A percentile compares a stretch with the other conserved stretches of the same genome.
phyloP scores from a whole-genome alignment of 139 green algal species.

The Tetraselmis striata region DNA sequence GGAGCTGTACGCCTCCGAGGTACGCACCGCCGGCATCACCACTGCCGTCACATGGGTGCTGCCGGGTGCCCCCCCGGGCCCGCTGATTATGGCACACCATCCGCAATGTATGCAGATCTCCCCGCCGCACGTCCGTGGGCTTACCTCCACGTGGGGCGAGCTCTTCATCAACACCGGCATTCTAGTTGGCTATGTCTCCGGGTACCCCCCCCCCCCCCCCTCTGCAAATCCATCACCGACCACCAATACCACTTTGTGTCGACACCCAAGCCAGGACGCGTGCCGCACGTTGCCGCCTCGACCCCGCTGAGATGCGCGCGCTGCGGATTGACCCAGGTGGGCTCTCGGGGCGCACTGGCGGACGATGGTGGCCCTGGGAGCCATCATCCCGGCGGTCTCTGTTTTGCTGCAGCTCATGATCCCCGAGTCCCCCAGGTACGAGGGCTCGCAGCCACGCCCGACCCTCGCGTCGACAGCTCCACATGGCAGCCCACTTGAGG shows the following conservation, averaged over 20 bases:
- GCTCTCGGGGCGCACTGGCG: neutral
- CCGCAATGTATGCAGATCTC: too few species aligned
- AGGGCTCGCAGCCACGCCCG: too few species aligned
- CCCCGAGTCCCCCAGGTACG: neutral
- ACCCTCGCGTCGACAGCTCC: too few species aligned
- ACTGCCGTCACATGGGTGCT: too few species aligned
- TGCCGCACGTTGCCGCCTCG: too few species aligned
- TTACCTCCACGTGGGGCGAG: neutral
- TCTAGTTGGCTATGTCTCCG: neutral
- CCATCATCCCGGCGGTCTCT: neutral
- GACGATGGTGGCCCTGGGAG: neutral
- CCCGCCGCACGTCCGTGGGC: neutral
- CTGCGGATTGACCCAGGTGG: too few species aligned
- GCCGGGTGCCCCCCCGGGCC: too few species aligned
- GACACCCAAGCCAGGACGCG: too few species aligned
- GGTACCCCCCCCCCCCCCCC: neutral
- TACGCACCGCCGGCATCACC: too few species aligned
- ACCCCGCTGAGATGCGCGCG: too few species aligned
- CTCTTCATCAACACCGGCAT: neutral
- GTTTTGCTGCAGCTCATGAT: neutral
- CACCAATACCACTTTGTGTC: neutral
- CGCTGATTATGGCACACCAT: too few species aligned
- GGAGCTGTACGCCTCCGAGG: neutral
- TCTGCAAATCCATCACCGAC: neutral
- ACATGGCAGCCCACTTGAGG: too few species aligned